phyloP scores from a whole-genome alignment of 1,139 yeast genomes.

The Zygosaccharomyces pseudobailii region DNA sequence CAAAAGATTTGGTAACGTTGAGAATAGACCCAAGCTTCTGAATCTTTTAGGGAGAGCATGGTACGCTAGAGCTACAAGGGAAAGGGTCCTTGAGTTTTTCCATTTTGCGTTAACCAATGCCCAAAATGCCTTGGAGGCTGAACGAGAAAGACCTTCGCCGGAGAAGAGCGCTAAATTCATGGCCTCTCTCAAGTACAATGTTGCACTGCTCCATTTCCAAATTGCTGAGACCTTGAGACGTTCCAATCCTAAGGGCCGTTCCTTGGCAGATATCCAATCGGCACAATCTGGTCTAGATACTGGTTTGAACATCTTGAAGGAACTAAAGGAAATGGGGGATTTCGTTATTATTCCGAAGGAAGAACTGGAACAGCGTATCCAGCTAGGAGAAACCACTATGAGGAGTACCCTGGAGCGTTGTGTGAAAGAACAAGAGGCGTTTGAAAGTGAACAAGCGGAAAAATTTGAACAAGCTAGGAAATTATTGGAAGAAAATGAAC shows the following conservation, averaged over 20 bases:
- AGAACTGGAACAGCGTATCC: slow-evolving; percentile 80
- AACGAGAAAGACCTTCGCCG: slow-evolving; percentile 33
- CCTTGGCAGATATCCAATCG: slow-evolving; percentile 53
- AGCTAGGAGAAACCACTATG: slow-evolving; percentile 74
- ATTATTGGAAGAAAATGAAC: slow-evolving; percentile 39
- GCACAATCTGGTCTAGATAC: slow-evolving; percentile 56
- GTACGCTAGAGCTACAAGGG: slow-evolving; percentile 74
- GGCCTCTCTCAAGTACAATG: slow-evolving; percentile 62
- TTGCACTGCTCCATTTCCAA: slow-evolving; percentile 81
- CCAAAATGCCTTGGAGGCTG: slow-evolving; percentile 48
- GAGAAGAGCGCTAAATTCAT: slow-evolving; percentile 32
- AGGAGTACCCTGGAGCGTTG: slow-evolving; percentile 66
- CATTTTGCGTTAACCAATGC: slow-evolving; percentile 61
- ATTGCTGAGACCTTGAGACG: slow-evolving; percentile 78
- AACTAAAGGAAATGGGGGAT: slow-evolving; percentile 50
- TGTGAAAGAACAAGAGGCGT: slow-evolving; percentile 66
- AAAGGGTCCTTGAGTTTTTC: slow-evolving; percentile 57
- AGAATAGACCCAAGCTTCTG: slow-evolving; percentile 49
- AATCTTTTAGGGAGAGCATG: slow-evolving; percentile 85
- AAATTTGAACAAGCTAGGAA: slow-evolving; percentile 64
- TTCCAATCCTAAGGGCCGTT: slow-evolving; percentile 55
- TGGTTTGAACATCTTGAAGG: slow-evolving; percentile 59
- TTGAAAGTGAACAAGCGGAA: slow-evolving; percentile 52
- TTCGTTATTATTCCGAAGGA: slow-evolving; percentile 70
- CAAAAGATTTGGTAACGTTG: slow-evolving; percentile 57